phyloP scores from a whole-genome alignment of 352 stramenopile genomes.

The Phytopythium kandeliae region DNA sequence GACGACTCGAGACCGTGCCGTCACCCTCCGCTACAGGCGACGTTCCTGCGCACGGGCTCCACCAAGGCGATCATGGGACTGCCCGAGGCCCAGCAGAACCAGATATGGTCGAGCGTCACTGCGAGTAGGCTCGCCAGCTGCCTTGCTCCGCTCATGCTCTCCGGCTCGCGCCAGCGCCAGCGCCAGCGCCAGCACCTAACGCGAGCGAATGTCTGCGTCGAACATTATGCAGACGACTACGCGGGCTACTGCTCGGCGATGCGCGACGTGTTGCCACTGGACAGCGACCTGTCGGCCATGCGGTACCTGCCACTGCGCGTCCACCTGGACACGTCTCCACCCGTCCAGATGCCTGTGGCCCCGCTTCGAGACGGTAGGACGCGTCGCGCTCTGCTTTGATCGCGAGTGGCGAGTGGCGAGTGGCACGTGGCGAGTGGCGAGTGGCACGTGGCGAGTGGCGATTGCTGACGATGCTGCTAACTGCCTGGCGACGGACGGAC shows the following conservation, averaged over 20 bases:
- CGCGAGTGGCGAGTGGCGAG: too few relatives aligned
- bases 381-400: too few relatives aligned
- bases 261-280: conserved; percentile 31
- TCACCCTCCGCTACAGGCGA: conserved; percentile 16
- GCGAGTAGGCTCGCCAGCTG: conserved; percentile 27
- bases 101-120: conserved; percentile 74
- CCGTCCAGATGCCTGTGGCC: conserved; percentile 71
- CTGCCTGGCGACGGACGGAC: too few relatives aligned
- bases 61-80: conserved; percentile 80
- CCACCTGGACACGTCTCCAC: conserved; percentile 41
- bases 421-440: too few relatives aligned
- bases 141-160: too few relatives aligned
- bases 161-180: too few relatives aligned
- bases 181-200: too few relatives aligned
- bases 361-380: conserved; percentile 33
- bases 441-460: too few relatives aligned
- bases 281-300: conserved; percentile 23
- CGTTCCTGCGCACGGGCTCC: conserved; percentile 63
- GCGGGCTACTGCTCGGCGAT: conserved; percentile 51
- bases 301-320: conserved; percentile 60
- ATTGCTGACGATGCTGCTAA: too few relatives aligned
- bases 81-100: conserved; percentile 70
- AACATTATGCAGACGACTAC: conserved; percentile 52
- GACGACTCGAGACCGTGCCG: too few relatives aligned
- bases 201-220: too few relatives aligned